These are phyloP conservation scores for Sextonia rubra DNA, from an alignment of 164 flowering plant species.

Conservation along the genomic window DNA sequence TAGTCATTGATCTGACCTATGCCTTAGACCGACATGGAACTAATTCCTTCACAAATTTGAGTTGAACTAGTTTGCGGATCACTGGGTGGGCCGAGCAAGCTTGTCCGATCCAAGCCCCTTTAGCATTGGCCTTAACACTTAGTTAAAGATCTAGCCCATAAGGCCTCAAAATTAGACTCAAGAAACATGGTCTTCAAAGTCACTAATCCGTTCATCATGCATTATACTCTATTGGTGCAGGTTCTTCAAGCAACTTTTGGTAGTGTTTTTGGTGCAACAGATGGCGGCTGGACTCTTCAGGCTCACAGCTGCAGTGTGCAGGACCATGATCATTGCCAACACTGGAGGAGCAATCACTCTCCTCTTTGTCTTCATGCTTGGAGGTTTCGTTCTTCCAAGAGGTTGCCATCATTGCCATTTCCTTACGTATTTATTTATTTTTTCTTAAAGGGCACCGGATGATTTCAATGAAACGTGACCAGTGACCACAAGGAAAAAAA, in stretches of 20 bases:
- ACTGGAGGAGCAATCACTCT: constrained; percentile 60
- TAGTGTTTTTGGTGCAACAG: constrained; percentile 68
- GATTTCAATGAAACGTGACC: neutral
- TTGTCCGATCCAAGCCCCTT: too few relatives aligned
- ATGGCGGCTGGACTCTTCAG: constrained; percentile 83
- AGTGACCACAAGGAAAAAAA: neutral
- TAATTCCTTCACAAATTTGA: too few relatives aligned
- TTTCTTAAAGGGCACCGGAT: neutral
- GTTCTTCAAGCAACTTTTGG: constrained; percentile 73
- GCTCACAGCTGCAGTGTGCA: constrained; percentile 61
- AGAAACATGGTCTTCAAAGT: too few relatives aligned
- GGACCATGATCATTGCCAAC: constrained; percentile 62
- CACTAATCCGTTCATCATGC: too few relatives aligned
- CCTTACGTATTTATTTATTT: neutral
- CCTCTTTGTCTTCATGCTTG: constrained; percentile 67
- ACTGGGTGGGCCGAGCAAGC: too few relatives aligned
- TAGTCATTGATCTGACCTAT: too few relatives aligned
- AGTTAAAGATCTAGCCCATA: too few relatives aligned
- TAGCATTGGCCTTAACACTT: too few relatives aligned
- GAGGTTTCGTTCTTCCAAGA: constrained; percentile 80
- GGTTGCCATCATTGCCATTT: constrained; percentile 27
- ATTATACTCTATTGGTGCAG: constrained; percentile 29
- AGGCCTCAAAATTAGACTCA: too few relatives aligned
- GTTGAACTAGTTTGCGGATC: too few relatives aligned
- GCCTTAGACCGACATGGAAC: too few relatives aligned